A percentile compares a stretch with the other conserved stretches of the same genome.
Conservation (phyloP, 305 asterid species). For the Fraxinus latifolia region DNA sequence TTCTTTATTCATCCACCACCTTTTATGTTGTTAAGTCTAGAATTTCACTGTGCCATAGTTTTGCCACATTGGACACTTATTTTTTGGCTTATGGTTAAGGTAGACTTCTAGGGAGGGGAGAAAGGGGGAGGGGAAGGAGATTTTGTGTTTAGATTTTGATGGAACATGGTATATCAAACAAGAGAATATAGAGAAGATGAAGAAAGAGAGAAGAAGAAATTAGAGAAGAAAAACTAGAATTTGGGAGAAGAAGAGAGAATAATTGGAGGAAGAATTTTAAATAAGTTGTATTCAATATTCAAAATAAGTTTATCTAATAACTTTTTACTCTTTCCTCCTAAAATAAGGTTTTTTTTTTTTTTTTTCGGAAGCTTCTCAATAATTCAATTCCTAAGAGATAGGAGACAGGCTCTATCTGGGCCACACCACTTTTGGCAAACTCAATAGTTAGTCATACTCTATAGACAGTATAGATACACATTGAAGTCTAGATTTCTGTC, state of each 20-base stretch:
- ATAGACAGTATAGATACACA: background rate
- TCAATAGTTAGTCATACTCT: conserved; percentile 14
- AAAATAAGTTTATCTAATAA: background rate
- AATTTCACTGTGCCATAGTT: background rate
- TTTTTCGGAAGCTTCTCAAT: background rate
- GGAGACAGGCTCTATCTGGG: background rate
- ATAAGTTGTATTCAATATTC: background rate
- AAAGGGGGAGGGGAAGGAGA: background rate
- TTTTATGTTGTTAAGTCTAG: conserved; percentile 1
- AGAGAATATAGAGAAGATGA: background rate
- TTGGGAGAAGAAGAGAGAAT: background rate
- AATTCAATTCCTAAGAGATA: conserved; percentile 9
- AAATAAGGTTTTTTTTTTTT: background rate
- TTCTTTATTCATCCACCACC: background rate
- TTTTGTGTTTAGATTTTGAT: conserved; percentile 5
- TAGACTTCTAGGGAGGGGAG: conserved; percentile 17
- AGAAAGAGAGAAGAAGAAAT: background rate
- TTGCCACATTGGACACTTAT: background rate
- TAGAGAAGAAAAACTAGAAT: background rate
- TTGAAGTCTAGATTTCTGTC: background rate
- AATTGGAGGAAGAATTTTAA: background rate
- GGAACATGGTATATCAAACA: background rate
- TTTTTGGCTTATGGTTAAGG: conserved; percentile 2
- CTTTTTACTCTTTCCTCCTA: background rate
- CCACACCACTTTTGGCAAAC: background rate